Conservation (phyloP, 768 basidiomycete species). For the Cystobasidium onofrii region DNA sequence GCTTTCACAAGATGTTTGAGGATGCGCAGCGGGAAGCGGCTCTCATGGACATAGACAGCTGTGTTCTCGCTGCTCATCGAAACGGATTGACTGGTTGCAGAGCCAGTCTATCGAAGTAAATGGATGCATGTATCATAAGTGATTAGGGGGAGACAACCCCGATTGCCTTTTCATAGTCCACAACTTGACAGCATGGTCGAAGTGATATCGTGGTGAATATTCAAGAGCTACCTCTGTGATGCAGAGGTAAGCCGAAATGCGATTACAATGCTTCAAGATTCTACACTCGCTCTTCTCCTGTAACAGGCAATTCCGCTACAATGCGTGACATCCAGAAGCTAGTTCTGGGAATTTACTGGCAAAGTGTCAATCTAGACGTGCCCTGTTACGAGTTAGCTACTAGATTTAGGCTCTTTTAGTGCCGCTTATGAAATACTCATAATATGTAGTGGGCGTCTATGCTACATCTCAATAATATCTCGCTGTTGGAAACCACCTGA, state of each 20-base stretch:
- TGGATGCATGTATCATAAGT: not conserved
- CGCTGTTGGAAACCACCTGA: slow-evolving; percentile 25
- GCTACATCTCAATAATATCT: slow-evolving; percentile 12
- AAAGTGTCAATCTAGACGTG: too few relatives aligned
- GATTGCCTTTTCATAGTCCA: not conserved
- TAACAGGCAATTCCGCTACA: too few relatives aligned
- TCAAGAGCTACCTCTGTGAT: not conserved
- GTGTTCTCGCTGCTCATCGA: slow-evolving; percentile 22
- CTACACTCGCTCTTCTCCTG: too few relatives aligned
- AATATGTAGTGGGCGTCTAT: too few relatives aligned
- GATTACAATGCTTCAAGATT: too few relatives aligned
- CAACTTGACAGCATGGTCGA: too few relatives aligned
- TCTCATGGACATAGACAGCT: slow-evolving; percentile 14
- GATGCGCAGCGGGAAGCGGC: slow-evolving; percentile 16
- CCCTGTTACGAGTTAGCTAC: too few relatives aligned
- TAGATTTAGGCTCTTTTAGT: too few relatives aligned
- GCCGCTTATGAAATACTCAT: too few relatives aligned
- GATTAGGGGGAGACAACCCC: not conserved
- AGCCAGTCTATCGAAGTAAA: not conserved
- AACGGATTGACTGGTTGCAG: not conserved
- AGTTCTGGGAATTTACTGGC: too few relatives aligned
- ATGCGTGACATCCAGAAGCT: too few relatives aligned
- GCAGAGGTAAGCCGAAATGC: not conserved
- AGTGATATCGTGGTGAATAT: too few relatives aligned
- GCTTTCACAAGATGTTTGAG: slow-evolving; percentile 9